A percentile compares a stretch with the other conserved stretches of the same genome.
Evolutionary conservation across 257 asterid genomes (phyloP).

Genomic region (Anisodus tanguticus): DNA sequence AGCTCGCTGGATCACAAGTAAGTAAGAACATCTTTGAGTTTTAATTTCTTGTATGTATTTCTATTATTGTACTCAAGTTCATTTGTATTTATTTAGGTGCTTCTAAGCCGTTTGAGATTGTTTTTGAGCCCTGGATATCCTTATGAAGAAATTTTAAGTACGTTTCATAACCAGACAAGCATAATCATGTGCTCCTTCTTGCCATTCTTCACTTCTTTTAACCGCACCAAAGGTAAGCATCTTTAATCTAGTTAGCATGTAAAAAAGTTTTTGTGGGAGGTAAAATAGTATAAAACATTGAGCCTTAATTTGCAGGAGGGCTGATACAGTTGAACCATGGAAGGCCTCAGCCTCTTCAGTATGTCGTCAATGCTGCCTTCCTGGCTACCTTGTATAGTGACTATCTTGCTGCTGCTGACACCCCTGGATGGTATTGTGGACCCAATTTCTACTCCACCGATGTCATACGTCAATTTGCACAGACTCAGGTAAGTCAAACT

Average conservation of each 20-base stretch:
- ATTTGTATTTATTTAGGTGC: slow-evolving; percentile 54
- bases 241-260: not conserved
- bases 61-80: not conserved
- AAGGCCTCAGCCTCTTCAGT: slow-evolving; percentile 97
- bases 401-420: slow-evolving; percentile 87
- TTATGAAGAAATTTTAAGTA: slow-evolving; percentile 80
- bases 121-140: slow-evolving; percentile 98
- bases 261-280: not conserved
- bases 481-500: slow-evolving; percentile 68
- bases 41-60: not conserved
- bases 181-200: slow-evolving; percentile 92
- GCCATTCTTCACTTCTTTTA: slow-evolving; percentile 78
- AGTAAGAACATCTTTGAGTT: slow-evolving; percentile 19
- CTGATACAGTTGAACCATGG: slow-evolving; percentile 89
- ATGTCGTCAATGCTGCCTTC: slow-evolving; percentile 94
- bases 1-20: slow-evolving; percentile 95
- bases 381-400: slow-evolving; percentile 83
- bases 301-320: slow-evolving; percentile 63
- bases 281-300: not conserved
- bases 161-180: slow-evolving; percentile 96
- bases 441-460: slow-evolving; percentile 84
- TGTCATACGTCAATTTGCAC: slow-evolving; percentile 78
- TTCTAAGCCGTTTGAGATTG: slow-evolving; percentile 83
- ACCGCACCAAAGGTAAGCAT: slow-evolving; percentile 76
- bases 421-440: slow-evolving; percentile 98